Percentiles rank a stretch among this genome's conserved stretches.
These are phyloP conservation scores for Russula griseocarnosa DNA, from an alignment of 768 basidiomycete genomes.

Conservation along the genomic window DNA sequence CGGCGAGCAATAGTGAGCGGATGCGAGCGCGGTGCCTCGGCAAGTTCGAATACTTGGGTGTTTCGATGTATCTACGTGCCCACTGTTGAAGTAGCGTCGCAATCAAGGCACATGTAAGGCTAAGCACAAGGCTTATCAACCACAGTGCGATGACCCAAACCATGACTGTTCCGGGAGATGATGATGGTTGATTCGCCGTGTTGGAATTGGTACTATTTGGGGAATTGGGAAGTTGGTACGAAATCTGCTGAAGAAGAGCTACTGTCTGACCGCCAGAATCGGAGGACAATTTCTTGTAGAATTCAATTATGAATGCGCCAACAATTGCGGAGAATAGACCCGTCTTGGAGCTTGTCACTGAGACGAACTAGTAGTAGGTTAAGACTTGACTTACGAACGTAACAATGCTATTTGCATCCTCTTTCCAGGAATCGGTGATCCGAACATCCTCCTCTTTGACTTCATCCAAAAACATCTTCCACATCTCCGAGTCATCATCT, in stretches of 20 bases:
- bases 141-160: not conserved
- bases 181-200: not conserved
- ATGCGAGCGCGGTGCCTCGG: not conserved
- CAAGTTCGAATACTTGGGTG: not conserved
- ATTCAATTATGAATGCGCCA: not conserved
- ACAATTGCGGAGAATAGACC: not conserved
- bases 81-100: not conserved
- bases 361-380: not conserved
- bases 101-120: not conserved
- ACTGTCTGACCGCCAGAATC: not conserved
- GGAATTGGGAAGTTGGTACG: not conserved
- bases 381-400: not conserved
- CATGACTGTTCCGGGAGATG: not conserved
- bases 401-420: not conserved
- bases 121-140: not conserved
- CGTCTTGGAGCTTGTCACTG: not conserved
- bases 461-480: not conserved
- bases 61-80: not conserved
- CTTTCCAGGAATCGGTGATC: not conserved
- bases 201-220: not conserved
- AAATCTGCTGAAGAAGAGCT: not conserved
- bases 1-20: not conserved
- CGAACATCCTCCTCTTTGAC: not conserved
- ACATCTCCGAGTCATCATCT: not conserved
- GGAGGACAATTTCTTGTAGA: not conserved